These are phyloP conservation scores for Chlamydomonas reinhardtii DNA, from an alignment of 163 green algal species.

Conservation along the genomic window DNA sequence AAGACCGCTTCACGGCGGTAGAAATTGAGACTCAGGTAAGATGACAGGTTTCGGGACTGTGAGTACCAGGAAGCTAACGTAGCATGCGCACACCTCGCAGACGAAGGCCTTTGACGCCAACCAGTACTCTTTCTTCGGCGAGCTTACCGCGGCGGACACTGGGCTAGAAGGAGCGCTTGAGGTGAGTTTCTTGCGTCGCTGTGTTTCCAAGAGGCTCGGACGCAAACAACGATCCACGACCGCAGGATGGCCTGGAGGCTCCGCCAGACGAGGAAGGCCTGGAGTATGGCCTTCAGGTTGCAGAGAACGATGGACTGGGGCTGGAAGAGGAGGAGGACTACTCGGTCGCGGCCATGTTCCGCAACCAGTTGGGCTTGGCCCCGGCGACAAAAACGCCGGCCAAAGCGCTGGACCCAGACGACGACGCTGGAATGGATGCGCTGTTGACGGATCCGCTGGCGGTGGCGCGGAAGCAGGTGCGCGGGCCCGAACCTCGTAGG, in stretches of 20 bases:
- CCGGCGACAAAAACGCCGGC: slow-evolving; percentile 14
- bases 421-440: slow-evolving; percentile 31
- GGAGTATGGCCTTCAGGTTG: slow-evolving; percentile 22
- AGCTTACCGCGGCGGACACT: slow-evolving; percentile 21
- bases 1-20: slow-evolving; percentile 31
- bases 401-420: slow-evolving; percentile 9
- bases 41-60: not conserved
- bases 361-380: slow-evolving; percentile 35
- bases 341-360: slow-evolving; percentile 60
- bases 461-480: slow-evolving; percentile 30
- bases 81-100: not conserved
- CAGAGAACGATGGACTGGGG: slow-evolving; percentile 18
- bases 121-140: slow-evolving; percentile 67
- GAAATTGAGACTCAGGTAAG: slow-evolving; percentile 40
- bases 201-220: not conserved
- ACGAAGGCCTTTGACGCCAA: slow-evolving; percentile 36
- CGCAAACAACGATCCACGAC: not conserved
- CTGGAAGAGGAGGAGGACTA: slow-evolving; percentile 58
- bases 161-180: slow-evolving; percentile 59
- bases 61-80: not conserved
- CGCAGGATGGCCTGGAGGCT: slow-evolving; percentile 77
- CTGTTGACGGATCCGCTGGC: slow-evolving; percentile 39
- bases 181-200: slow-evolving; percentile 4
- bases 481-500: not conserved
- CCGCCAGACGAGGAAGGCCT: slow-evolving; percentile 70